Evolutionary conservation across 805 yeast species (phyloP).

Genomic region (Yarrowia sp.): DNA sequence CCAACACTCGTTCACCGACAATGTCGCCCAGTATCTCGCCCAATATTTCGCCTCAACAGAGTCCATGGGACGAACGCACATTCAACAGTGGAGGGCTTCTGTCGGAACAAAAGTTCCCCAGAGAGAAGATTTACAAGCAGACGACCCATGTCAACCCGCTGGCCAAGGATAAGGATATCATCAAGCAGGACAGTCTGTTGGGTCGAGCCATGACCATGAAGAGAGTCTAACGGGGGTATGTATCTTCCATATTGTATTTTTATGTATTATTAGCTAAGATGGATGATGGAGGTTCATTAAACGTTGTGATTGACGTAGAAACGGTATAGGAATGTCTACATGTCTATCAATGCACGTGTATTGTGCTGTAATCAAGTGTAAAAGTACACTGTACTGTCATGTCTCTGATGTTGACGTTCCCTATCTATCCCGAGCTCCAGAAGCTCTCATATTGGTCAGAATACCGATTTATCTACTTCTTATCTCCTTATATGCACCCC

Average conservation of each 20-base stretch:
- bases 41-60: constrained; percentile 13
- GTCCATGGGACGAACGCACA: constrained; percentile 9
- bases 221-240: neutral
- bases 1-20: neutral
- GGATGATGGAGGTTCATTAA: too few species aligned
- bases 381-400: too few species aligned
- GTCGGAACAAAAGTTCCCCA: constrained; percentile 18
- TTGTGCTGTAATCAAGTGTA: too few species aligned
- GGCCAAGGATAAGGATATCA: constrained; percentile 36
- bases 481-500: too few species aligned
- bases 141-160: constrained; percentile 18
- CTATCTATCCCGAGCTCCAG: too few species aligned
- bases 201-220: constrained; percentile 32
- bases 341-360: too few species aligned
- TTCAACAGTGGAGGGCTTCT: constrained; percentile 26
- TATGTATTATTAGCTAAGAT: constrained; percentile 3
- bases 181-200: constrained; percentile 33
- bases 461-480: too few species aligned
- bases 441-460: too few species aligned
- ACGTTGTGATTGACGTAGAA: too few species aligned
- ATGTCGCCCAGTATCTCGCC: constrained; percentile 8
- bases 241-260: neutral
- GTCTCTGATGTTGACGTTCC: too few species aligned
- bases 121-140: constrained; percentile 17
- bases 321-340: too few species aligned